Percentiles rank a stretch among this genome's conserved stretches.
Conservation (phyloP, 768 basidiomycete genomes). For the Tulasnella sp. region DNA sequence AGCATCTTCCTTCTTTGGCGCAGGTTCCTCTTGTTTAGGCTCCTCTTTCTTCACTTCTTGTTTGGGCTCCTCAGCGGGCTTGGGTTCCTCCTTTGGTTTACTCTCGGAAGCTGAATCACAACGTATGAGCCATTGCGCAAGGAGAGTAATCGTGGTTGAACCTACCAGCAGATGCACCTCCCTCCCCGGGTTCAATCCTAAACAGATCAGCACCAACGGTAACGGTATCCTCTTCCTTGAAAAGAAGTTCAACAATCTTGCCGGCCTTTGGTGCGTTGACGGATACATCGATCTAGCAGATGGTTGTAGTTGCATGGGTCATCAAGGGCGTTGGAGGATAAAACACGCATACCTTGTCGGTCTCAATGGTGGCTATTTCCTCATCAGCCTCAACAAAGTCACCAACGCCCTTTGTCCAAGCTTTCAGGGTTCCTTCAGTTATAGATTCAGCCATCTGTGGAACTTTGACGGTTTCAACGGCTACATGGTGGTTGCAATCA, state of each 20-base stretch:
- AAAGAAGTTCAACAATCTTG: constrained; percentile 74
- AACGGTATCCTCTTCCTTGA: constrained; percentile 87
- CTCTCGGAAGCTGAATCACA: constrained; percentile 18
- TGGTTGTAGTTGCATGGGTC: neutral
- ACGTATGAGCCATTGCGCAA: neutral
- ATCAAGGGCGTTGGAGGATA: neutral
- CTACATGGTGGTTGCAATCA: neutral
- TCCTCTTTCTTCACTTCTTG: constrained; percentile 27
- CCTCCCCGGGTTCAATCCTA: constrained; percentile 73
- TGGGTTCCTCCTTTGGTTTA: constrained; percentile 18
- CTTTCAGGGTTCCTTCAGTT: constrained; percentile 90
- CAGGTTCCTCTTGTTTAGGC: constrained; percentile 29
- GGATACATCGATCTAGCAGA: constrained; percentile 78
- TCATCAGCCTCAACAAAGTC: constrained; percentile 85
- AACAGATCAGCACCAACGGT: constrained; percentile 90
- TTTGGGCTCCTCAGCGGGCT: constrained; percentile 21
- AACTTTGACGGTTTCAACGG: constrained; percentile 74
- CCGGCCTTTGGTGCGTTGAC: constrained; percentile 88
- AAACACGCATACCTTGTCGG: constrained; percentile 66
- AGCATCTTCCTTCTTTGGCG: constrained; percentile 24
- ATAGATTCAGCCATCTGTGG: constrained; percentile 98
- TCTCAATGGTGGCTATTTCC: constrained; percentile 96
- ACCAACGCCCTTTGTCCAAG: constrained; percentile 87
- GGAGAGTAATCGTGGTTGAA: neutral
- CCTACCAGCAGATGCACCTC: constrained; percentile 30